Base-by-base conservation (phyloP, 495 filamentous ascomycete species). In the Ascobolus immersus region DNA sequence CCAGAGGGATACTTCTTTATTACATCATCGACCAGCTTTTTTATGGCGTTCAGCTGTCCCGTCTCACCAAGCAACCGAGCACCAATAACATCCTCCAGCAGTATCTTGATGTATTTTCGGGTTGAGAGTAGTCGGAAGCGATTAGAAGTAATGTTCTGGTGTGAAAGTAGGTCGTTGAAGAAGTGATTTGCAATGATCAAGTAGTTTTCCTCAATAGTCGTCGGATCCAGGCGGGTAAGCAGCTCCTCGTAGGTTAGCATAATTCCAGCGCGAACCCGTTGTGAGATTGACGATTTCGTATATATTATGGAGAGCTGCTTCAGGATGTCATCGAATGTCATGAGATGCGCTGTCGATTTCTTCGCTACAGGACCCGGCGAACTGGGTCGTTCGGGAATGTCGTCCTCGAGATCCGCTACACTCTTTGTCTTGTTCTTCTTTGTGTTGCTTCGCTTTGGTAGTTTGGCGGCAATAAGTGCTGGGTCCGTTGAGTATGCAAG, bases 1-100 rank as follows among this genome's bases (percentile, higher is more conserved):
- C 75, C 76, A 48, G 91, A 79, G 2, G 86, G 89, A 33, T 86
- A 94, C 44, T 94, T 86, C 51, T 89, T 94, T 27, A 94, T 62
- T 28, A 90, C 61, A 38, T 77, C 69, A 47, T 91, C 93, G 44
- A 92, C 64, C 30, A 99, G 55, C 39, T 64, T 68, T 40, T 68
- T 79, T 4, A 80, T 76, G 20, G 78, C 81, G 43, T 69, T 70
- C 31, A 77, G 58, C 40, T 89, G 81, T 4, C 79, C 82, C 17
- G 76, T 72, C 48, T 94, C 86, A 2, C 80, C 77, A 3, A 99
- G 64, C 33, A 92, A 69, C 41, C 70, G 67, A 28, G 64, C 64
- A 4, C 81, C 81, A 49, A 94, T 61, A 4, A 84, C 70, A 41
- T 82, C 71, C 39, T 89, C 78, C 23, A 94, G 53, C 15, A 93